phyloP scores from a whole-genome alignment of 2,329 filamentous ascomycete genomes.

The Neoarthrinium moseri region DNA sequence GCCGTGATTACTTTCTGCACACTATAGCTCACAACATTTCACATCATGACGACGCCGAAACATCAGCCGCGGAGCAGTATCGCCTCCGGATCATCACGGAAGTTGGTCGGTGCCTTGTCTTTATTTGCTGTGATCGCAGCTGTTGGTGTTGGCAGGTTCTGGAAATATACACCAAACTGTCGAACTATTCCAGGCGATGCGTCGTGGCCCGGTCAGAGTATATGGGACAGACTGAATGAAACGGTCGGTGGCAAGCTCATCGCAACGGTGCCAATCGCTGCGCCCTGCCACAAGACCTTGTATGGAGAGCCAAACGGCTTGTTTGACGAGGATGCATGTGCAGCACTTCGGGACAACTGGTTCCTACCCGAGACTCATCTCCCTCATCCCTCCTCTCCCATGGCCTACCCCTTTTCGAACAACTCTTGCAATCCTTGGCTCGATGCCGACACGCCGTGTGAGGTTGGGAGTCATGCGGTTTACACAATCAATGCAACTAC shows the following conservation, averaged over 20 bases:
- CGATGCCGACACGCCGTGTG: not conserved
- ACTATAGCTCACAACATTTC: too few relatives aligned
- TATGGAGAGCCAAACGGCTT: not conserved
- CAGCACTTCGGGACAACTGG: slow-evolving; percentile 13
- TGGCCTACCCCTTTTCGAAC: slow-evolving; percentile 25
- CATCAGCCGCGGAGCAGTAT: too few relatives aligned
- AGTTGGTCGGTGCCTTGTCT: too few relatives aligned
- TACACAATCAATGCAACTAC: not conserved
- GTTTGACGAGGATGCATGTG: slow-evolving; percentile 32
- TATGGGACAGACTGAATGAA: not conserved
- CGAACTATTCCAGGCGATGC: slow-evolving; percentile 49
- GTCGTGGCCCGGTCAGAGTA: slow-evolving; percentile 46
- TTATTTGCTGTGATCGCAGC: too few relatives aligned
- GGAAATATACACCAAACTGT: too few relatives aligned
- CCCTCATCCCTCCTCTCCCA: slow-evolving; percentile 25
- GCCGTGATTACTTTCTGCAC: too few relatives aligned
- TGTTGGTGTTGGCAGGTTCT: too few relatives aligned
- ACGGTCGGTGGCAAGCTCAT: not conserved
- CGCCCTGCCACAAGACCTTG: not conserved
- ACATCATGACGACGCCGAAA: too few relatives aligned
- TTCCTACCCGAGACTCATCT: not conserved
- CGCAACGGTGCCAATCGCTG: not conserved
- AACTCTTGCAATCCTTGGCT: slow-evolving; percentile 1
- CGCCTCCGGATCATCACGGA: too few relatives aligned
- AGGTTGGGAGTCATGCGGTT: not conserved